Evolutionary conservation across 495 filamentous ascomycete genomes (phyloP), one percentile per base, ranked within the genome.

Genomic region (Xeromyces bisporus): DNA sequence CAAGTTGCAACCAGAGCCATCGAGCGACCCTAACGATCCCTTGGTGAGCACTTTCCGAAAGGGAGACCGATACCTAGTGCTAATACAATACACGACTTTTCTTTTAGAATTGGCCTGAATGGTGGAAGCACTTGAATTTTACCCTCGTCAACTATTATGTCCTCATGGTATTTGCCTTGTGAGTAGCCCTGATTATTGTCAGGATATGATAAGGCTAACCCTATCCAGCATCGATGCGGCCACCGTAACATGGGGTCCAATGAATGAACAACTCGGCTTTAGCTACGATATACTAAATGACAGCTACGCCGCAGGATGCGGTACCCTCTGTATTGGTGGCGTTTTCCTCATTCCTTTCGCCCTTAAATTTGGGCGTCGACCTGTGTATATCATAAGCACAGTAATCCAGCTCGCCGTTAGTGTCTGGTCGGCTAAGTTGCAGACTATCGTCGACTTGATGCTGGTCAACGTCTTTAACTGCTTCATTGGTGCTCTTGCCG

Each of bases 331-430:
- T 1, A 23, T 65, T 10, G 57, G 59, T 4, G 52, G 50, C 24
- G 37, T 60, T 7, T 38, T 68, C 29, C 43, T 64, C 28, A 53
- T 66, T 12, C 64, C 61, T 0, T 50, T 66, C 12, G 60, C 58
- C 0, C 44, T 56, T 32, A 62, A 61, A 17, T 66, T 48, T 31
- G 62, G 64, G 2, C 50, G 55, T 1, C 55, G 64, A 2, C 48
- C 55, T 2, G 38, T 66, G 8, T 66, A 66, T 30, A 32, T 68
- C 11, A 26, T 58, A 29, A 63, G 48, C 33, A 38, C 42, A 1
- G 31, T 41, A 0, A 27, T 51, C 1, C 55, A 60, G 25, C 42
- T 60, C 18, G 56, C 39, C 0, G 39, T 47, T 5, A 47, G 39
- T 10, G 46, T 63, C 6, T 64, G 60, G 60, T 40, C 43, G 7